Base-by-base conservation (phyloP, 129 eudicot genomes). In the Heracleum sosnowskyi region DNA sequence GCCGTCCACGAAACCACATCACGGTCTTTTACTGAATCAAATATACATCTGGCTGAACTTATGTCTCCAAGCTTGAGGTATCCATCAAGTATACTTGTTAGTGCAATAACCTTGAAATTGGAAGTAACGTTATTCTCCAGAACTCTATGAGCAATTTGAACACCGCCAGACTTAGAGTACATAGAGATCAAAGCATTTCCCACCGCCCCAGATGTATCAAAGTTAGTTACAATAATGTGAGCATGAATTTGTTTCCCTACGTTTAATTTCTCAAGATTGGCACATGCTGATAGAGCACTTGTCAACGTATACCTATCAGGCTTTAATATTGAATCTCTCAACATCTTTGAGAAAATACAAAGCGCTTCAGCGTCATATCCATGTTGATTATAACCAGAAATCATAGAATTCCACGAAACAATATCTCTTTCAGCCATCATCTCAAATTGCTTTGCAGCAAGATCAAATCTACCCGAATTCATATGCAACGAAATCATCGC, bases 1-100 rank as follows among this genome's bases (percentile, higher is more conserved):
- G 97, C 97, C 1, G 97, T 92, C 96, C 97, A 92, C 55, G 88
- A 87, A 68, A 92, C 96, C 47, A 92, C 97, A 87, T 92, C 97
- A 29, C 83, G 86, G 13, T 84, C 84, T 9, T 5, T 75, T 73
- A 92, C 86, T 36, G 93, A 86, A 80, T 92, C 93, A 81, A 92
- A 92, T 36, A 92, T 87, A 64, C 78, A 5, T 77, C 89, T 85
- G 17, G 97, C 93, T 1, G 89, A 79, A 8, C 46, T 72, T 79
- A 92, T 85, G 57, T 90, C 93, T 31, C 96, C 97, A 76, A 83
- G 86, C 85, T 92, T 92, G 70, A 87, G 77, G 75, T 92, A 88
- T 62, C 97, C 93, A 44, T 92, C 96, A 76, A 92, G 79, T 42
- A 92, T 80, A 18, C 93, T 76, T 51, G 97, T 92, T 82, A 92